Evolutionary conservation across 2,329 filamentous ascomycete species (phyloP), one percentile per base, ranked within the genome.

Genomic region (Diplodia mutila): DNA sequence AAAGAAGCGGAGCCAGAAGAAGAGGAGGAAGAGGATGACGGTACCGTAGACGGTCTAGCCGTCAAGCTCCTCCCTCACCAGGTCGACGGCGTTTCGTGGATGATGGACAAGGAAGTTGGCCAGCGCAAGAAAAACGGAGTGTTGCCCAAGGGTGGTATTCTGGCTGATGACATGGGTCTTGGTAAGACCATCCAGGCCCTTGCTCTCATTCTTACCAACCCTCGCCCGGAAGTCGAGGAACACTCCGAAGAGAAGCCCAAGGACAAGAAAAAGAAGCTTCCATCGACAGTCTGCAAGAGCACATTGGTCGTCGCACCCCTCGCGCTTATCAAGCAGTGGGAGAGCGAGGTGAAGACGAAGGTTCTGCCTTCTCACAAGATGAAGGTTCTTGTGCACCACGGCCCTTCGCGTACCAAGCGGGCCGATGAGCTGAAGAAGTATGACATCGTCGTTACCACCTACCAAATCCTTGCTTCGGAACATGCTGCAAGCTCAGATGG

Each of bases 101-200:
- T 99, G 93, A 90, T 87, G 67, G 91, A 94, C 68, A 93, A 96
- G 74, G 95, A 99, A 80, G 89, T 93, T 12, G 94, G 94, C 2
- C 89, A 89, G 21, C 89, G 91, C 69, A 97, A 95, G 81, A 91
- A 90, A 72, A 92, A 91, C 68, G 87, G 86, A 4, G 84, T 88
- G 0, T 86, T 96, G 11, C 93, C 94, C 34, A 95, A 96, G 73
- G 95, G 95, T 42, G 95, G 95, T 21, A 97, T 99, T 70, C 85
- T 99, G 42, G 95, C 95, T 21, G 95, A 99, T 74, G 95, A 99
- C 72, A 96, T 98, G 94, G 94, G 94, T 71, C 83, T 98, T 16
- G 95, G 95, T 68, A 99, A 99, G 84, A 99, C 95, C 0, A 86
- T 99, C 16, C 95, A 99, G 80, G 93, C 94, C 1, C 91, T 99